Evolutionary conservation across 1,284 basidiomycete species (phyloP), one percentile per base, ranked within the genome.

Genomic region (Schizophyllum amplum): DNA sequence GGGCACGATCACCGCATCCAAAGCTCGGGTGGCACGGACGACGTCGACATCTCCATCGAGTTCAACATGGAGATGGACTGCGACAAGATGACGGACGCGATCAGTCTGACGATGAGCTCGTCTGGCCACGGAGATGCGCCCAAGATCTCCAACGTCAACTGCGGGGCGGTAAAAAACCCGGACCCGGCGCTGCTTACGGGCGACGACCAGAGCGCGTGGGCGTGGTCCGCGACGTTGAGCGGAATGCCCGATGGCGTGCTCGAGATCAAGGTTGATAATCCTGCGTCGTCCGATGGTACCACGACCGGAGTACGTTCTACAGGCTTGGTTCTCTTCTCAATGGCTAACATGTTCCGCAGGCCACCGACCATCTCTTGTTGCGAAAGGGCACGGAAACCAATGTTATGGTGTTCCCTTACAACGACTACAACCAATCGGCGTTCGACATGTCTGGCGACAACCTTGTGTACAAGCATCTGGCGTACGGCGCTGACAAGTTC

Each of bases 401-500:
- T 67, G 78, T 87, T 17, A 84, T 95, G 71, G 84, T 94, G 9
- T 92, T 88, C 77, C 87, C 88, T 1, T 76, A 81, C 27, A 80
- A 80, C 24, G 90, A 93, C 65, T 94, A 92, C 67, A 81, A 87
- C 67, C 76, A 72, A 51, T 73, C 70, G 66, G 76, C 76, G 21
- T 75, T 78, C 54, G 73, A 78, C 9, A 71, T 79, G n/a, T 20
- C n/a, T 24, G 25, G 20, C 60, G 84, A 81, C 50, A 71, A 83
- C 60, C 92, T 86, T 69, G 82, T 77, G 3, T 89, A 92, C 68
- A 83, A 80, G 2, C 92, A 94, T 71, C 81, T 79, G 47, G 92
- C 92, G 4, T 78, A 79, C 51, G 92, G 92, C 56, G 92, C 92
- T 17, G 91, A 94, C 63, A 82, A 74, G 75, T 86, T 90, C 75